Evolutionary conservation across 2,329 filamentous ascomycete species (phyloP).

Genomic region (Talaromyces piceae): DNA sequence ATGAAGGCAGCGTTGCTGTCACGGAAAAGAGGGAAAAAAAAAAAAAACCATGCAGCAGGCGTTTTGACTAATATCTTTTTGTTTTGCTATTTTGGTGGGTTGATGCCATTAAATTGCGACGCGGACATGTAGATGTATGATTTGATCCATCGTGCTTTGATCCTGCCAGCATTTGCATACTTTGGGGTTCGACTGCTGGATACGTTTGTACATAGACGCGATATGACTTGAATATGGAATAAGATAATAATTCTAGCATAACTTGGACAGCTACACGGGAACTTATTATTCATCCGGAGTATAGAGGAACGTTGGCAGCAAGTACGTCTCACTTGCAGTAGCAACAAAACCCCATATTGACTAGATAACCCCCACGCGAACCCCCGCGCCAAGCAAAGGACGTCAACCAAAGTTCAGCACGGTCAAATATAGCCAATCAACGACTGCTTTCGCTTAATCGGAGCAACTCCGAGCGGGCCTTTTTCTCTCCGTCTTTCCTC

Average conservation of each 20-base stretch:
- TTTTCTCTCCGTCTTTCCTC: background rate
- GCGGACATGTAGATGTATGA: background rate
- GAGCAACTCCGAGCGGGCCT: background rate
- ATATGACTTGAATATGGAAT: background rate
- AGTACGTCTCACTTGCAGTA: no score
- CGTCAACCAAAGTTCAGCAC: no score
- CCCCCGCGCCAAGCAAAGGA: background rate
- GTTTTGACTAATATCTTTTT: background rate
- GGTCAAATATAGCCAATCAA: background rate
- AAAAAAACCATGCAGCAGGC: background rate
- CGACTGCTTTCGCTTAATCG: background rate
- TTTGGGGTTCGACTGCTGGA: background rate
- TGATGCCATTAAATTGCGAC: background rate
- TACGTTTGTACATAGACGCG: background rate
- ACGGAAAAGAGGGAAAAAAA: background rate
- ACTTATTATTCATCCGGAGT: no score
- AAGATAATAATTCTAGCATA: background rate
- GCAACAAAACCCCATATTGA: no score
- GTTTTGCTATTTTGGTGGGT: background rate
- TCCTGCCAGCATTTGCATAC: background rate
- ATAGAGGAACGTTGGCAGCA: no score
- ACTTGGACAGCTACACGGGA: no score
- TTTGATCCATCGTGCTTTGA: background rate
- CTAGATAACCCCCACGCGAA: background rate
- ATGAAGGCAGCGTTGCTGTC: background rate